Evolutionary conservation across 2,329 filamentous ascomycete species (phyloP).

Genomic region (Arachnopeziza araneosa): DNA sequence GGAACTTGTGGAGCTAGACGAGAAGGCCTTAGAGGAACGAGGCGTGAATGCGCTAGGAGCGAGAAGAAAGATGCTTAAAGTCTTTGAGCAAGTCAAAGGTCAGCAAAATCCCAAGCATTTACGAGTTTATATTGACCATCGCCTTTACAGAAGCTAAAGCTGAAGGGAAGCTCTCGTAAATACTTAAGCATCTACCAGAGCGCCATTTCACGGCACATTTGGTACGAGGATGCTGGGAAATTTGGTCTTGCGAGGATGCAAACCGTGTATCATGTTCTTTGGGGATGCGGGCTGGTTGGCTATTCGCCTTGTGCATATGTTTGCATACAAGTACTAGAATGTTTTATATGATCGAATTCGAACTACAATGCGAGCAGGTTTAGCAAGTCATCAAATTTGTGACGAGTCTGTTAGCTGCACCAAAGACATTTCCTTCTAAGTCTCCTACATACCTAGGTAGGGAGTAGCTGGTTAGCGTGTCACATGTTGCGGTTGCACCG

Average conservation of each 20-base stretch:
- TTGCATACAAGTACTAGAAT: conserved; percentile 10
- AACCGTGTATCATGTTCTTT: background rate
- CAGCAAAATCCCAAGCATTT: conserved; percentile 20
- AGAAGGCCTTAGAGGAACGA: conserved; percentile 85
- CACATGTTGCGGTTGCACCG: no score
- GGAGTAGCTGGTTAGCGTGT: no score
- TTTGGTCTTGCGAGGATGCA: background rate
- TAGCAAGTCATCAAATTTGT: background rate
- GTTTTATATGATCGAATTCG: conserved; percentile 2
- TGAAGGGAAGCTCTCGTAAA: conserved; percentile 60
- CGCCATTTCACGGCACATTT: background rate
- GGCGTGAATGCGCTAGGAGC: conserved; percentile 95
- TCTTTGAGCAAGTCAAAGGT: conserved; percentile 93
- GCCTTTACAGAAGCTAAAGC: conserved; percentile 57
- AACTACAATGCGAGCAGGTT: background rate
- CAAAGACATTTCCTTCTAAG: background rate
- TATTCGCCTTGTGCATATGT: background rate
- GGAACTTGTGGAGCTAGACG: conserved; percentile 85
- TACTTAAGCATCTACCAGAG: background rate
- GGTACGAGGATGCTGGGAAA: background rate
- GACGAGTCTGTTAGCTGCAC: background rate
- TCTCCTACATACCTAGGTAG: no score
- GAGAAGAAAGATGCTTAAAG: conserved; percentile 96
- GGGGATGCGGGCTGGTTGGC: background rate
- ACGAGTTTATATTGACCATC: conserved; percentile 26